These are phyloP conservation scores for Graphium sp. DNA, from an alignment of 2,329 filamentous ascomycete species.

Conservation along the genomic window DNA sequence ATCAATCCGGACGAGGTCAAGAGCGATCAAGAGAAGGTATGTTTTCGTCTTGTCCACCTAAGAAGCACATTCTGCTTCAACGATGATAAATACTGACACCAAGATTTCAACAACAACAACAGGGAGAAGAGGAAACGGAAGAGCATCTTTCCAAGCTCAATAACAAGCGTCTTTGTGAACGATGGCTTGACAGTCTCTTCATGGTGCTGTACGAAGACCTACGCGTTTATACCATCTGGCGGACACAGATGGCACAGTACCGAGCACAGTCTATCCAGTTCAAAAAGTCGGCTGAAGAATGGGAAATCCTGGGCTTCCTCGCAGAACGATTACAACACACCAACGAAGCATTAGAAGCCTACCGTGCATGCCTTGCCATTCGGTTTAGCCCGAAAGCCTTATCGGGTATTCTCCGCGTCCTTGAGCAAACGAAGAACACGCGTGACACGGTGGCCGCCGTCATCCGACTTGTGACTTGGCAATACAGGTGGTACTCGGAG, in stretches of 20 bases:
- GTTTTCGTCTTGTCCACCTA: constrained; percentile 8
- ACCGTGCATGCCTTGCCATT: constrained; percentile 69
- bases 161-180: constrained; percentile 91
- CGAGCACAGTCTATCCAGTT: constrained; percentile 87
- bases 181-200: constrained; percentile 96
- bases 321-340: constrained; percentile 85
- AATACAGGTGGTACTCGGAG: constrained; percentile 98
- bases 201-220: constrained; percentile 99
- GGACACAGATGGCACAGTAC: constrained; percentile 93
- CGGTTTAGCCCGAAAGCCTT: constrained; percentile 91
- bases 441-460: constrained; percentile 69
- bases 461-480: constrained; percentile 89
- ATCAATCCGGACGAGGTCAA: constrained; percentile 65
- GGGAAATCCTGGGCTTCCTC: constrained; percentile 90
- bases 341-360: constrained; percentile 86
- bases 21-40: constrained; percentile 54
- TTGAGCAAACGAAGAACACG: constrained; percentile 63
- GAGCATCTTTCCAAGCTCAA: constrained; percentile 78
- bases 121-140: too few species aligned
- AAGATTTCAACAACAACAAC: too few species aligned
- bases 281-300: constrained; percentile 92
- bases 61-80: not conserved
- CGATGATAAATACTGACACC: too few species aligned
- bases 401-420: constrained; percentile 64
- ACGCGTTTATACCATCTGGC: constrained; percentile 97